These are phyloP conservation scores for Podospora conica DNA, from an alignment of 495 filamentous ascomycete species.

Conservation along the genomic window DNA sequence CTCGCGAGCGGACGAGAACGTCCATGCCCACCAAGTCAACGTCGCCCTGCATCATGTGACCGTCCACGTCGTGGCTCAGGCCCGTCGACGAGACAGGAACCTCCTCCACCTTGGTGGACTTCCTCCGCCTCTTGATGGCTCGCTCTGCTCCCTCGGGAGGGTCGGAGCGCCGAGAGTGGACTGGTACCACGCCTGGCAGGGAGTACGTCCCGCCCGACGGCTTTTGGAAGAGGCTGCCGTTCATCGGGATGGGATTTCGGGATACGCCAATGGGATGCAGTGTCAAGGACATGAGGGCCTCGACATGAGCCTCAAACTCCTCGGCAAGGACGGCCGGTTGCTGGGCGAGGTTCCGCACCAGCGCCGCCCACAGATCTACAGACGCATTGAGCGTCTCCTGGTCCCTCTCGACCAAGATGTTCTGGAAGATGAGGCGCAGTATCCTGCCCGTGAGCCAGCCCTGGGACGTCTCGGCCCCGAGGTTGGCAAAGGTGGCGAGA, in stretches of 20 bases:
- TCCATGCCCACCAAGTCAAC: constrained; percentile 90
- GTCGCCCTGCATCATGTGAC: constrained; percentile 95
- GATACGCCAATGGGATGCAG: constrained; percentile 88
- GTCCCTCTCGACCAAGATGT: constrained; percentile 87
- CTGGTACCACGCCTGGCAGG: constrained; percentile 38
- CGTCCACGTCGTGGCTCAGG: constrained; percentile 77
- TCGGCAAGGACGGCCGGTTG: constrained; percentile 52
- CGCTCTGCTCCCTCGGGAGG: constrained; percentile 46
- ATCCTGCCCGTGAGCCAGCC: constrained; percentile 91
- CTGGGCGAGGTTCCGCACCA: constrained; percentile 60
- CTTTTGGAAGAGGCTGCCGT: constrained; percentile 78
- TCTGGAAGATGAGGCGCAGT: constrained; percentile 85
- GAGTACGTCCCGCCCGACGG: constrained; percentile 85
- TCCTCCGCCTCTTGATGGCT: constrained; percentile 66
- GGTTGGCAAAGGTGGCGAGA: constrained; percentile 82
- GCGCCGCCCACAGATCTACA: constrained; percentile 75
- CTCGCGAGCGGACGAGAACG: constrained; percentile 77
- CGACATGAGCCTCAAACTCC: constrained; percentile 65
- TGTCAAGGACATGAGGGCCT: constrained; percentile 69
- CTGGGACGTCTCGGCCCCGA: constrained; percentile 74
- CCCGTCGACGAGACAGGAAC: constrained; percentile 51
- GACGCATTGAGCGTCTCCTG: constrained; percentile 68
- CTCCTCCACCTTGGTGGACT: constrained; percentile 75
- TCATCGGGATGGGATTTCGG: constrained; percentile 84
- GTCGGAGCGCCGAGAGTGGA: constrained; percentile 52